Conservation (phyloP, 208 protist genomes). For the Wallacemonas sp. region DNA sequence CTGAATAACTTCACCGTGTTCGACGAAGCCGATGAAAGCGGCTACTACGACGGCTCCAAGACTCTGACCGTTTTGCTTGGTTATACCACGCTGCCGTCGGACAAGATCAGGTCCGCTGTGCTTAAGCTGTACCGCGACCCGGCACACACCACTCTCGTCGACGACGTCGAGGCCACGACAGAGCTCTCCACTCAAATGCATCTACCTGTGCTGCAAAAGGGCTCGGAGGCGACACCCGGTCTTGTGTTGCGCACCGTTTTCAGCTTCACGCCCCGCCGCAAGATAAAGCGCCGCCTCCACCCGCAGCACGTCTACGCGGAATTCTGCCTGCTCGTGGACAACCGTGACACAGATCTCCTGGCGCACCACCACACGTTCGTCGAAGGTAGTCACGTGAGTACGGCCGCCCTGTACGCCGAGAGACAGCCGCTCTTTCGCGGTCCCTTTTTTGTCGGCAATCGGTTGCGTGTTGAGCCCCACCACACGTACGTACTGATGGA, state of each 20-base stretch:
- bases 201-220: conserved; percentile 49
- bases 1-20: conserved; percentile 36
- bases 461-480: conserved; percentile 30
- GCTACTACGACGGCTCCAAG: conserved; percentile 33
- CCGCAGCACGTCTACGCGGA: conserved; percentile 29
- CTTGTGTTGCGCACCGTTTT: conserved; percentile 49
- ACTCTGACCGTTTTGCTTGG: conserved; percentile 60
- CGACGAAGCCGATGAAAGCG: conserved; percentile 36
- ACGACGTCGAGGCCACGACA: conserved; percentile 11
- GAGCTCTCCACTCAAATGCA: conserved; percentile 50
- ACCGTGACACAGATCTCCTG: background rate
- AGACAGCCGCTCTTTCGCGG: background rate
- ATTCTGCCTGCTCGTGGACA: conserved; percentile 67
- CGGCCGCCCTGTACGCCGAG: background rate
- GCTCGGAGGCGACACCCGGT: conserved; percentile 23
- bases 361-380: conserved; percentile 27
- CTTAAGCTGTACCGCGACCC: conserved; percentile 29
- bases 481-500: conserved; percentile 44
- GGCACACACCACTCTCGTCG: conserved; percentile 2
- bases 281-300: background rate
- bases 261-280: conserved; percentile 41
- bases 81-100: conserved; percentile 41
- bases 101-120: conserved; percentile 25
- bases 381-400: conserved; percentile 55
- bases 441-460: conserved; percentile 12